These are phyloP conservation scores for Candida maris DNA, from an alignment of 805 yeast species.

Conservation along the genomic window DNA sequence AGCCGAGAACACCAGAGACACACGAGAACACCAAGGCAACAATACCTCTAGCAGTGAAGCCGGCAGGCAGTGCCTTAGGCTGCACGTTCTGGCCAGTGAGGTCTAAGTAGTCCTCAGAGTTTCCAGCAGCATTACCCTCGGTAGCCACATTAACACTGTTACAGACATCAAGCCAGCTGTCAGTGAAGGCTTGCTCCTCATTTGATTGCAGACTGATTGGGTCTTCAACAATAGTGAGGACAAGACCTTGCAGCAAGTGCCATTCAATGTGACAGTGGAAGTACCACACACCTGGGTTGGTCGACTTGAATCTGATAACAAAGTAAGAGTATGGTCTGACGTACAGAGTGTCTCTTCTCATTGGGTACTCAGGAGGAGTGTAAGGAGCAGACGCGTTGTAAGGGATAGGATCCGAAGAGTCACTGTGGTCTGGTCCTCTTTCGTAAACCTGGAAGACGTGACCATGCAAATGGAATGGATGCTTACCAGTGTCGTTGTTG, in stretches of 20 bases:
- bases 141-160: conserved; percentile 45
- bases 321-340: conserved; percentile 82
- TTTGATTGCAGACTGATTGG: conserved; percentile 63
- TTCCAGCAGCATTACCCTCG: conserved; percentile 89
- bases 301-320: conserved; percentile 82
- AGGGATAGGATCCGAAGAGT: conserved; percentile 50
- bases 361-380: conserved; percentile 68
- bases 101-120: conserved; percentile 58
- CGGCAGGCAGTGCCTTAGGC: conserved; percentile 63
- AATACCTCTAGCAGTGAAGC: conserved; percentile 93
- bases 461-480: conserved; percentile 98
- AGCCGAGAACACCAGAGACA: conserved; percentile 80
- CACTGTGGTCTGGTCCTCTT: conserved; percentile 60
- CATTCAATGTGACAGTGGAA: conserved; percentile 99
- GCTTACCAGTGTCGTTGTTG: conserved; percentile 86
- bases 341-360: conserved; percentile 78
- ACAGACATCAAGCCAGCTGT: conserved; percentile 61
- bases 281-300: conserved; percentile 97
- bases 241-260: conserved; percentile 96
- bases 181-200: conserved; percentile 63
- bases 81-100: conserved; percentile 76
- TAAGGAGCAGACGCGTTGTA: conserved; percentile 52
- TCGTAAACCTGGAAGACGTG: conserved; percentile 80
- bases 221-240: conserved; percentile 76
- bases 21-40: conserved; percentile 91